Conservation (phyloP, 2,329 filamentous ascomycete genomes). For the Cercospora sp. region DNA sequence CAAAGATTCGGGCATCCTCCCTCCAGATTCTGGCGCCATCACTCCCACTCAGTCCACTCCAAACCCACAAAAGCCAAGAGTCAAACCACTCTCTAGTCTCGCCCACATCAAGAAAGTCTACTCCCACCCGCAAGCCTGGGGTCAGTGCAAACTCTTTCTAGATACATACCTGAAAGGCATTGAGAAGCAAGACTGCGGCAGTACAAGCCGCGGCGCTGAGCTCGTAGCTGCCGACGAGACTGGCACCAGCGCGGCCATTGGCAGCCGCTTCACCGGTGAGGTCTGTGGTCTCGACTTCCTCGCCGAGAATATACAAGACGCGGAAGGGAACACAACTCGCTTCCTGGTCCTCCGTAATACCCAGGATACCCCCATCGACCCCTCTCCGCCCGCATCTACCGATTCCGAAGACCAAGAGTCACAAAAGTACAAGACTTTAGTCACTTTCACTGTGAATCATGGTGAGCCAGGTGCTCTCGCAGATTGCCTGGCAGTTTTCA, state of each 20-base stretch:
- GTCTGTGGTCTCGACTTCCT: constrained; percentile 69
- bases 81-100: constrained; percentile 52
- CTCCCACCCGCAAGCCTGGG: constrained; percentile 93
- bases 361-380: constrained; percentile 67
- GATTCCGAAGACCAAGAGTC: constrained; percentile 19
- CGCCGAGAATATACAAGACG: constrained; percentile 69
- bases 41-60: constrained; percentile 50
- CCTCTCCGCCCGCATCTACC: constrained; percentile 51
- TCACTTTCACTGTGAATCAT: constrained; percentile 75
- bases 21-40: constrained; percentile 27
- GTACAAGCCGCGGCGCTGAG: constrained; percentile 81
- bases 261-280: constrained; percentile 70
- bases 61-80: constrained; percentile 47
- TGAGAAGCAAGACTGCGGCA: constrained; percentile 81
- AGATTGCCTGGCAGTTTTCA: constrained; percentile 77
- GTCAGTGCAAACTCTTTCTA: constrained; percentile 81
- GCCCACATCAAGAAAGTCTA: constrained; percentile 73
- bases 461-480: constrained; percentile 77
- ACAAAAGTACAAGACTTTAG: constrained; percentile 64
- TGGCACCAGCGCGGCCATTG: constrained; percentile 69
- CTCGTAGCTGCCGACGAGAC: constrained; percentile 61
- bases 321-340: constrained; percentile 72
- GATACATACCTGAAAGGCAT: constrained; percentile 66
- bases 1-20: neutral
- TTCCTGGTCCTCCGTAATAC: constrained; percentile 65